Evolutionary conservation across 768 basidiomycete species (phyloP).

Genomic region (Lactarius trivialis): DNA sequence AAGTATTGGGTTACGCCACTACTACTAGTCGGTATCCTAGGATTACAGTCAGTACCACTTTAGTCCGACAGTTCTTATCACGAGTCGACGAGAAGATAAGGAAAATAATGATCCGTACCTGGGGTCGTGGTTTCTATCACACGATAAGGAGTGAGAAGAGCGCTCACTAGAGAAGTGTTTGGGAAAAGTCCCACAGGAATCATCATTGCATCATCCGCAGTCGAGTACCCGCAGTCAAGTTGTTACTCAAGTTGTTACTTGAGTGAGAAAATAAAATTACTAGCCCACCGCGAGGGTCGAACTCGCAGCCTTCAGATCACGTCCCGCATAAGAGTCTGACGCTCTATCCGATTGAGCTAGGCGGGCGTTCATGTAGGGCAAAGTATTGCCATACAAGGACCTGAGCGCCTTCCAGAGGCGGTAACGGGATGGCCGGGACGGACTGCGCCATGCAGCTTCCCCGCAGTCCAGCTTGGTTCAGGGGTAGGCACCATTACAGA

Average conservation of each 20-base stretch:
- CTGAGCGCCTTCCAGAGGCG: background rate
- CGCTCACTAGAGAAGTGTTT: too few relatives aligned
- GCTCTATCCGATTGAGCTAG: constrained; percentile 66
- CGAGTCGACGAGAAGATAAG: background rate
- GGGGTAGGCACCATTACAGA: too few relatives aligned
- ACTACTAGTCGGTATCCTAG: background rate
- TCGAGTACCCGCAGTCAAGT: background rate
- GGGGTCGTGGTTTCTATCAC: too few relatives aligned
- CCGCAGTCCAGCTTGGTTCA: too few relatives aligned
- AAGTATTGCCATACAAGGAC: background rate
- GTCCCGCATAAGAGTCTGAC: constrained; percentile 49
- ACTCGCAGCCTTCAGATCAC: constrained; percentile 56
- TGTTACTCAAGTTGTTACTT: too few relatives aligned
- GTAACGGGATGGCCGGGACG: too few relatives aligned
- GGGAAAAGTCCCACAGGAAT: too few relatives aligned
- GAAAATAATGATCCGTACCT: too few relatives aligned
- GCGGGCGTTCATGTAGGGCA: constrained; percentile 33
- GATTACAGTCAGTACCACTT: background rate
- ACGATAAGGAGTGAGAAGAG: too few relatives aligned
- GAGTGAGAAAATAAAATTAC: background rate
- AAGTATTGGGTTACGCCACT: background rate
- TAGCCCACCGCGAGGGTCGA: constrained; percentile 61
- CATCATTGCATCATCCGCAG: background rate
- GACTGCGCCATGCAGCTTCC: too few relatives aligned
- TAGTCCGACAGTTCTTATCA: background rate